phyloP scores from a whole-genome alignment of 2,329 filamentous ascomycete genomes.

The Colletotrichum somersetense region DNA sequence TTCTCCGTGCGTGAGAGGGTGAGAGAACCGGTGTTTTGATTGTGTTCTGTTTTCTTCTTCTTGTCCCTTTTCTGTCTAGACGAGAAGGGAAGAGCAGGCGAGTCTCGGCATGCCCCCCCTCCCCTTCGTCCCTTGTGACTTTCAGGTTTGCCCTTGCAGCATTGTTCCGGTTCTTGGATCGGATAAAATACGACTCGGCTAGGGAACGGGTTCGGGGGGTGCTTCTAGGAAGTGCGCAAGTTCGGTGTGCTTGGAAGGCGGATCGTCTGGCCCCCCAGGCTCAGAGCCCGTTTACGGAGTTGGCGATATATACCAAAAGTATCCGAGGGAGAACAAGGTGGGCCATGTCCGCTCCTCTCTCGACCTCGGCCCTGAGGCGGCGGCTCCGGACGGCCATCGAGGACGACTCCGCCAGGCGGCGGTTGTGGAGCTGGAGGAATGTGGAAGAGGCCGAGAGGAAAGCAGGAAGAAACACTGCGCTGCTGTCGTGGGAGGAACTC shows the following conservation, averaged over 20 bases:
- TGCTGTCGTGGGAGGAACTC: constrained; percentile 29
- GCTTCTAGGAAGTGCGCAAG: background rate
- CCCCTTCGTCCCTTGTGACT: background rate
- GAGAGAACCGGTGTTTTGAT: background rate
- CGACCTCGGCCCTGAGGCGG: constrained; percentile 20
- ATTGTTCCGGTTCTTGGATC: background rate
- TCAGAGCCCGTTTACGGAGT: background rate
- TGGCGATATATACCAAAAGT: background rate
- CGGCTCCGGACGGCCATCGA: constrained; percentile 23
- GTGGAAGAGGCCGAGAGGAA: background rate
- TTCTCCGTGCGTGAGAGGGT: background rate
- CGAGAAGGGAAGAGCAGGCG: background rate
- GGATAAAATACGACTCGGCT: too few relatives aligned
- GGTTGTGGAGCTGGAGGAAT: constrained; percentile 4
- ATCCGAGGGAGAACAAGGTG: too few relatives aligned
- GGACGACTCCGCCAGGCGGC: constrained; percentile 9
- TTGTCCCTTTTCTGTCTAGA: background rate
- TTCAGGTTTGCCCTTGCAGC: background rate
- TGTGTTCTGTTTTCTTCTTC: background rate
- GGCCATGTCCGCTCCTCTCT: constrained; percentile 17
- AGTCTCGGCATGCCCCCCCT: background rate
- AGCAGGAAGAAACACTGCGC: too few relatives aligned
- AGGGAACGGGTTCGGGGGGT: background rate
- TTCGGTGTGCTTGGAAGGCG: background rate
- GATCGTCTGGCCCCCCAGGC: background rate